Percentiles rank a stretch among this genome's conserved stretches.
These are phyloP conservation scores for Rhizophora mangle DNA, from an alignment of 345 rosid species.

Conservation along the genomic window DNA sequence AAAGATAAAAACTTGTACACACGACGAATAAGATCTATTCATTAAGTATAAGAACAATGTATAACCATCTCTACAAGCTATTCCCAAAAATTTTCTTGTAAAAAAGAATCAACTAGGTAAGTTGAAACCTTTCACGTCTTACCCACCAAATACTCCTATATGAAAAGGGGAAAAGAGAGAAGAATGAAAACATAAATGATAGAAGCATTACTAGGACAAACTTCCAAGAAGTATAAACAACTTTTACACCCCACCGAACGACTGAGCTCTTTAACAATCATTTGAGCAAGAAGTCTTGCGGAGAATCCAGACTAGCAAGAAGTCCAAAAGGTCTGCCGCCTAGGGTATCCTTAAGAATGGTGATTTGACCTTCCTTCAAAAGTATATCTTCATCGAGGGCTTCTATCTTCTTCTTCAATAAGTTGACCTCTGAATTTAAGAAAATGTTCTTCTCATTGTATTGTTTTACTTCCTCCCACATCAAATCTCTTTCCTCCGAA, in stretches of 20 bases:
- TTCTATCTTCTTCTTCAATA: constrained; percentile 64
- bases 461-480: constrained; percentile 84
- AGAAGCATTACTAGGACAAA: constrained; percentile 7
- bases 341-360: constrained; percentile 72
- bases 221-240: constrained; percentile 28
- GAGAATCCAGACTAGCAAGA: constrained; percentile 54
- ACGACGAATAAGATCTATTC: too few species aligned
- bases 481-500: constrained; percentile 67
- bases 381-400: constrained; percentile 70
- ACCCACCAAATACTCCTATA: neutral
- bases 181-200: neutral
- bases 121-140: neutral
- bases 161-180: neutral
- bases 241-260: constrained; percentile 8
- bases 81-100: neutral
- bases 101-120: constrained; percentile 20
- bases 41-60: too few species aligned
- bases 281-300: constrained; percentile 28
- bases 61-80: too few species aligned
- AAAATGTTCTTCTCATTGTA: constrained; percentile 80
- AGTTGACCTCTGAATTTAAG: constrained; percentile 59
- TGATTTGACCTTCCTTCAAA: constrained; percentile 87
- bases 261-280: constrained; percentile 5
- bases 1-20: too few species aligned
- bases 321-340: constrained; percentile 51